phyloP scores from a whole-genome alignment of 306 rosid genomes.

The Trichosanthes truncata region DNA sequence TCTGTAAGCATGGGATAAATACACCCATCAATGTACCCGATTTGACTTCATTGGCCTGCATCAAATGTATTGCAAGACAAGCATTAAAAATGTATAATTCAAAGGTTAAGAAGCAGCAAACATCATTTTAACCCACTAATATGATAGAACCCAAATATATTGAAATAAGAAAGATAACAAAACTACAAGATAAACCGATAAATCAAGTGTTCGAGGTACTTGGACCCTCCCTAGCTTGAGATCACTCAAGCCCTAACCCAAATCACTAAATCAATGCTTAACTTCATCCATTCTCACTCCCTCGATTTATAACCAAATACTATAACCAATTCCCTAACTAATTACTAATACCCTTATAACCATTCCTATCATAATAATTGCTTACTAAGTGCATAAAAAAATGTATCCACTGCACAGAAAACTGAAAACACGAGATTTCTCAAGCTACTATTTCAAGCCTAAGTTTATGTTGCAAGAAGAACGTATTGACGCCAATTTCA shows the following conservation, averaged over 20 bases:
- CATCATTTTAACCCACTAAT: neutral
- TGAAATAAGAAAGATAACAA: no score
- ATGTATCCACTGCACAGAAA: neutral
- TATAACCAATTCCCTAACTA: no score
- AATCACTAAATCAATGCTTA: no score
- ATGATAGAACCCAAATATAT: no score
- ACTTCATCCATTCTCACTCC: no score
- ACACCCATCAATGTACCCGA: conserved; percentile 98
- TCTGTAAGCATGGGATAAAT: conserved; percentile 89
- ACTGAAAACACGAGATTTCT: neutral
- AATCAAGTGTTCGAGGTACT: no score
- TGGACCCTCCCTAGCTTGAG: no score
- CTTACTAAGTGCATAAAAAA: neutral
- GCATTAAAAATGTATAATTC: conserved; percentile 10
- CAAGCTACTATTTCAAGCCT: neutral
- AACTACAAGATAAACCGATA: no score
- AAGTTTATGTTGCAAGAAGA: neutral
- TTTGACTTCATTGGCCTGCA: conserved; percentile 60
- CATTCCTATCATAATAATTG: no score
- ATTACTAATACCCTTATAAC: no score
- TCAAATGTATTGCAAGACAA: conserved; percentile 18
- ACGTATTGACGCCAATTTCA: neutral
- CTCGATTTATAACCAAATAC: no score
- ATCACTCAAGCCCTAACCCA: no score
- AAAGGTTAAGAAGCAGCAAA: neutral